Percentiles rank a stretch among this genome's conserved stretches.
Evolutionary conservation across 2,329 filamentous ascomycete species (phyloP).

Genomic region (Neopestalotiopsis sp.): DNA sequence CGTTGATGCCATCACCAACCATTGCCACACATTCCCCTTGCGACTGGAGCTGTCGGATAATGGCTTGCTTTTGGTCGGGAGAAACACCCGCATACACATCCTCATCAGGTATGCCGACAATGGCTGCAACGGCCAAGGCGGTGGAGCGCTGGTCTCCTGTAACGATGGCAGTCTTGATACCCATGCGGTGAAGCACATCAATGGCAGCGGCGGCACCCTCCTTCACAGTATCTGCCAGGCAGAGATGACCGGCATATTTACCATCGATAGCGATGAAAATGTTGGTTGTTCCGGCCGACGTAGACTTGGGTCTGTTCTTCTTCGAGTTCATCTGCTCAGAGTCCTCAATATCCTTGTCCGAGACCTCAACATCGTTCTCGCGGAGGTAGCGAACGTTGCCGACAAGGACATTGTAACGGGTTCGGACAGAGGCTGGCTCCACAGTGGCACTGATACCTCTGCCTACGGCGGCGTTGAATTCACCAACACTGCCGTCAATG

Average conservation of each 20-base stretch:
- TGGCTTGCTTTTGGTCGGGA: conserved; percentile 88
- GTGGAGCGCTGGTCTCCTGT: conserved; percentile 90
- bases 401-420: conserved; percentile 78
- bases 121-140: conserved; percentile 79
- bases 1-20: conserved; percentile 98
- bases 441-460: conserved; percentile 84
- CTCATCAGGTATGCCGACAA: conserved; percentile 78
- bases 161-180: conserved; percentile 86
- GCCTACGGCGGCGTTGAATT: conserved; percentile 84
- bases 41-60: conserved; percentile 78
- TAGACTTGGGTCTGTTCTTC: conserved; percentile 43
- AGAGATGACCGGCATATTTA: conserved; percentile 79
- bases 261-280: conserved; percentile 91
- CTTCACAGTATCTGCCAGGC: conserved; percentile 90
- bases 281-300: conserved; percentile 76
- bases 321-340: conserved; percentile 63
- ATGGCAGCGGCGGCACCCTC: conserved; percentile 82
- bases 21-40: conserved; percentile 84
- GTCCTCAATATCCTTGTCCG: conserved; percentile 65
- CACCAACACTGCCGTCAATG: conserved; percentile 82
- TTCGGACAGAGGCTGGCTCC: conserved; percentile 74
- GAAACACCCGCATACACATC: conserved; percentile 87
- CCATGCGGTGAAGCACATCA: conserved; percentile 81
- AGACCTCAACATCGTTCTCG: conserved; percentile 71
- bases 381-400: conserved; percentile 82